A percentile compares a stretch with the other conserved stretches of the same genome.
phyloP scores from a whole-genome alignment of 192 early-diverging fungal genomes.

The Coemansia sp. region DNA sequence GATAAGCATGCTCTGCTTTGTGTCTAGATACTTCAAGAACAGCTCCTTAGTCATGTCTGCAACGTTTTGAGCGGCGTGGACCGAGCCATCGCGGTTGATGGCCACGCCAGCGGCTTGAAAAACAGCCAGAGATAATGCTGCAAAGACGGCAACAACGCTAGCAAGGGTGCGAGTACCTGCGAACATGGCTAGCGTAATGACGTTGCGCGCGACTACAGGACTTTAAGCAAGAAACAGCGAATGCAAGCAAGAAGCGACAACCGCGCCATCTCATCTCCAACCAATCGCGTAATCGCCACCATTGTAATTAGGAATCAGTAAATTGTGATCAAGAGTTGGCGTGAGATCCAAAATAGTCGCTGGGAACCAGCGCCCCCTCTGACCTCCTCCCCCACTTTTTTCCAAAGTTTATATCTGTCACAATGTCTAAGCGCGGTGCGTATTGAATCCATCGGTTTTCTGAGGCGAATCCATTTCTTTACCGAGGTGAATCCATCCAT shows the following conservation, averaged over 20 bases:
- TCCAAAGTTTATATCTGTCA: slow-evolving; percentile 8
- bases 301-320: too few species aligned
- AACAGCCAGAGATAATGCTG: not conserved
- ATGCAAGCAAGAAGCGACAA: too few species aligned
- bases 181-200: not conserved
- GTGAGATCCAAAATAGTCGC: too few species aligned
- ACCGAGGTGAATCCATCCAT: not conserved
- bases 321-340: too few species aligned
- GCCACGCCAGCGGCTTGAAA: not conserved
- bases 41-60: slow-evolving; percentile 17
- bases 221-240: too few species aligned
- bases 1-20: slow-evolving; percentile 24
- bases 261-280: too few species aligned
- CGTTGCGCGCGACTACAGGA: too few species aligned
- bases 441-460: slow-evolving; percentile 38
- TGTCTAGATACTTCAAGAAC: slow-evolving; percentile 18
- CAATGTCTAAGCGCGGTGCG: slow-evolving; percentile 49
- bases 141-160: not conserved
- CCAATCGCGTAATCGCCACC: too few species aligned
- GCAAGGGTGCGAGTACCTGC: not conserved
- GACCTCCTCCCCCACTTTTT: not conserved
- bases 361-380: too few species aligned
- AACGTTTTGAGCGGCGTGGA: not conserved
- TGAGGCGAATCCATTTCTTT: not conserved
- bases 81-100: slow-evolving; percentile 1